These are phyloP conservation scores for Starmerella bombicola DNA, from an alignment of 805 yeast genomes.

Conservation along the genomic window DNA sequence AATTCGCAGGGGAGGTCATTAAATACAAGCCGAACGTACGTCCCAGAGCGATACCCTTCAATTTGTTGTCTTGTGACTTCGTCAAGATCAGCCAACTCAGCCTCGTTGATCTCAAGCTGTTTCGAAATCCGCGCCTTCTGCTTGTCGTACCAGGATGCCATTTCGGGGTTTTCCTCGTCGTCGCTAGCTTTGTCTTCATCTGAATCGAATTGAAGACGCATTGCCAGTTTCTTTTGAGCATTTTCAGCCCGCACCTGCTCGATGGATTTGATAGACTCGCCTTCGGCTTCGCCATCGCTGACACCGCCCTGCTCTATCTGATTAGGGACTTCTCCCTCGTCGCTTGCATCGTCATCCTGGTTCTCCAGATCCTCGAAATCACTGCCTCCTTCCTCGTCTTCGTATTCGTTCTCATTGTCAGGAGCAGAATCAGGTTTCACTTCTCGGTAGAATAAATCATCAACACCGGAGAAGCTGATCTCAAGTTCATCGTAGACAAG, in stretches of 20 bases:
- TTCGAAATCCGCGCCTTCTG: constrained; percentile 96
- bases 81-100: constrained; percentile 53
- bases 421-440: constrained; percentile 20
- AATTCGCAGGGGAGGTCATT: constrained; percentile 81
- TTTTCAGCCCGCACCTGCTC: constrained; percentile 69
- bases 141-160: constrained; percentile 94
- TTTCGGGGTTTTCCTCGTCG: constrained; percentile 66
- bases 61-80: constrained; percentile 61
- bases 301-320: constrained; percentile 24
- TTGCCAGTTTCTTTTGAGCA: constrained; percentile 79
- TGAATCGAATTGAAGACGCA: constrained; percentile 80
- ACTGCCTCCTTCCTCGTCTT: constrained; percentile 29
- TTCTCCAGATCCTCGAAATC: constrained; percentile 18
- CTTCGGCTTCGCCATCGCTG: constrained; percentile 26
- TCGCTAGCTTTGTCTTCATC: constrained; percentile 58
- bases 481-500: constrained; percentile 14
- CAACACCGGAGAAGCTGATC: constrained; percentile 21
- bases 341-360: constrained; percentile 23
- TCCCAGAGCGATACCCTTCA: constrained; percentile 89
- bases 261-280: constrained; percentile 33
- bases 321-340: constrained; percentile 28
- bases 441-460: constrained; percentile 26
- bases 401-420: constrained; percentile 25
- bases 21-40: constrained; percentile 82
- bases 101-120: constrained; percentile 84